phyloP scores from a whole-genome alignment of 176 grass and related monocot genomes.

The Oryza brachyantha region DNA sequence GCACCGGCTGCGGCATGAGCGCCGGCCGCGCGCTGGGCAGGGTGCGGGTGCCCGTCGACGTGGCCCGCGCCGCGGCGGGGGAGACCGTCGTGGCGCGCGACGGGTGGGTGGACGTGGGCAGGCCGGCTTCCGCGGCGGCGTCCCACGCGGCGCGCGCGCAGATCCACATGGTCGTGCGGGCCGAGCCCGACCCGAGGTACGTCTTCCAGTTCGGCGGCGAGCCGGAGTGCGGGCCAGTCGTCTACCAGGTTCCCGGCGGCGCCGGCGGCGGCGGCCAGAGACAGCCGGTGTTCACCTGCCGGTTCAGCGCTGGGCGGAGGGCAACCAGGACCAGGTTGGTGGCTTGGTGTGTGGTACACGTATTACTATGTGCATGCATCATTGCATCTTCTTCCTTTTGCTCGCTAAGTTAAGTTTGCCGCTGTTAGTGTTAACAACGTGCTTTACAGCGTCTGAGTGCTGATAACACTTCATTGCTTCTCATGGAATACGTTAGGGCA shows the following conservation, averaged over 20 bases:
- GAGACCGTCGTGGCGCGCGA: slow-evolving; percentile 55
- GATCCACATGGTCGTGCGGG: slow-evolving; percentile 78
- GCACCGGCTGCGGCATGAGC: slow-evolving; percentile 49
- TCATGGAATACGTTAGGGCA: too few species aligned
- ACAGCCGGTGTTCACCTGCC: slow-evolving; percentile 90
- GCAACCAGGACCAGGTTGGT: slow-evolving; percentile 56
- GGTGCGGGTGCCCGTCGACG: slow-evolving; percentile 55
- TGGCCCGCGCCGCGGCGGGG: slow-evolving; percentile 38
- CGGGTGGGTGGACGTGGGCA: slow-evolving; percentile 73
- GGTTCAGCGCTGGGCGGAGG: slow-evolving; percentile 67
- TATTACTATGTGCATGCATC: neutral
- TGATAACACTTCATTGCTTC: neutral
- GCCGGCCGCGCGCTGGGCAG: slow-evolving; percentile 46
- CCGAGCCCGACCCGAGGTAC: slow-evolving; percentile 87
- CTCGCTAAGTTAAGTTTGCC: slow-evolving; percentile 3
- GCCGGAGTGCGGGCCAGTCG: slow-evolving; percentile 87
- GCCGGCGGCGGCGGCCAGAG: slow-evolving; percentile 42
- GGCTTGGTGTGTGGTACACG: neutral
- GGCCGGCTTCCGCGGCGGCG: slow-evolving; percentile 10
- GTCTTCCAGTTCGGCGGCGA: slow-evolving; percentile 96
- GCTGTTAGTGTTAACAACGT: neutral
- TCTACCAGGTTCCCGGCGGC: slow-evolving; percentile 79
- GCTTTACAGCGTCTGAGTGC: neutral
- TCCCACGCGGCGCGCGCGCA: slow-evolving; percentile 28
- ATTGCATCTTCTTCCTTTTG: slow-evolving; percentile 19